These are phyloP conservation scores for Colletotrichum chrysophilum DNA, from an alignment of 2,329 filamentous ascomycete genomes.

Conservation along the genomic window DNA sequence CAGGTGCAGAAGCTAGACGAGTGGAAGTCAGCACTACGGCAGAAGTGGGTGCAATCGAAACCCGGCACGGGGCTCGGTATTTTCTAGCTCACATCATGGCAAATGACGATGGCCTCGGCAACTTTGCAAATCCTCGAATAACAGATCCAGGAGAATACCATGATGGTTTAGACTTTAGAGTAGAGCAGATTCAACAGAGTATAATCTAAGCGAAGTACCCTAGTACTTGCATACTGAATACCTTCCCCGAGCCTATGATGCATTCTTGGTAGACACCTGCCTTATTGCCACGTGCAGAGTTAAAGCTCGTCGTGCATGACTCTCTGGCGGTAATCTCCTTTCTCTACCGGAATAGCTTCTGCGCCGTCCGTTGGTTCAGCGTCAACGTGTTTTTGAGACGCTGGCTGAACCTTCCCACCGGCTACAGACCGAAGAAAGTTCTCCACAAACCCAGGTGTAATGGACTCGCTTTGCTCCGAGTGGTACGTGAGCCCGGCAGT, in stretches of 20 bases:
- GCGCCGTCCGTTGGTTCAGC: too few relatives aligned
- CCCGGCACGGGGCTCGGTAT: not conserved
- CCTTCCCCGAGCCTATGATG: not conserved
- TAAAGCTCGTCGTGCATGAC: slow-evolving; percentile 1
- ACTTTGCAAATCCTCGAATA: not conserved
- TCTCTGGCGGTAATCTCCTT: not conserved
- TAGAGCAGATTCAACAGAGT: not conserved
- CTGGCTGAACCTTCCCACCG: not conserved
- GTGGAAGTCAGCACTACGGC: slow-evolving; percentile 39
- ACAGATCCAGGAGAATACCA: not conserved
- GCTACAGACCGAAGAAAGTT: not conserved
- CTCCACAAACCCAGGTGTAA: slow-evolving; percentile 5
- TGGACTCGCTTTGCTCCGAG: not conserved
- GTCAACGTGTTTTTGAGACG: not conserved
- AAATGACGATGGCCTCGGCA: not conserved
- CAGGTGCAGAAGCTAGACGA: slow-evolving; percentile 35
- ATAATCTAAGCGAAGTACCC: not conserved
- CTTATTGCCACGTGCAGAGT: not conserved
- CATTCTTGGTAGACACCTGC: not conserved
- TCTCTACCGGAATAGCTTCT: not conserved
- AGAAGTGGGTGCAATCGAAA: slow-evolving; percentile 22
- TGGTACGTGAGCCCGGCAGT: not conserved
- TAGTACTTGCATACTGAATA: not conserved
- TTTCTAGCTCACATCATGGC: not conserved
- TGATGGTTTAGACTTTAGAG: not conserved